Conservation (phyloP, 768 basidiomycete genomes). For the Cystobasidium ongulense region DNA sequence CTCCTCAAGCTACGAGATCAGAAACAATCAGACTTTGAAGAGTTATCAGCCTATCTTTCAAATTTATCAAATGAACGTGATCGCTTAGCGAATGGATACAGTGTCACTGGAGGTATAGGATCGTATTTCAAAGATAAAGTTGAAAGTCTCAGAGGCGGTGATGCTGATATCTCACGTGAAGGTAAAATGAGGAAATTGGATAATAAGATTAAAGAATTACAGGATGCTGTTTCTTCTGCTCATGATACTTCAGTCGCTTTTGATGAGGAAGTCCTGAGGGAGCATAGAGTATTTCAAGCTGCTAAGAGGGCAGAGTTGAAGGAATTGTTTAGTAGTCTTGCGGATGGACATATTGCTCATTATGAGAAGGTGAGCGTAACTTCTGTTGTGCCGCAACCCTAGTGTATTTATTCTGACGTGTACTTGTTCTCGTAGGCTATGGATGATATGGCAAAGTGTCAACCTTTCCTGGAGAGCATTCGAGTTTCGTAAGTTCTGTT, state of each 20-base stretch:
- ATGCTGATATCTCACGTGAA: constrained; percentile 84
- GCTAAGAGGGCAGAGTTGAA: constrained; percentile 96
- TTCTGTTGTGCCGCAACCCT: constrained; percentile 33
- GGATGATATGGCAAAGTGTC: constrained; percentile 25
- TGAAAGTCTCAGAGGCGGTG: constrained; percentile 80
- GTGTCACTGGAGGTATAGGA: constrained; percentile 62
- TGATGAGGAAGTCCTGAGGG: constrained; percentile 84
- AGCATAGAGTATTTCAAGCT: constrained; percentile 80
- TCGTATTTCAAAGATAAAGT: constrained; percentile 88
- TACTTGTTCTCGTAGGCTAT: neutral
- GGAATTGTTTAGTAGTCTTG: constrained; percentile 77
- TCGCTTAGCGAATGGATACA: constrained; percentile 75
- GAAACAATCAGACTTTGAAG: constrained; percentile 97
- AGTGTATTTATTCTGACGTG: neutral
- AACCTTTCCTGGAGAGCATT: constrained; percentile 29
- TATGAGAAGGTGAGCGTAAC: constrained; percentile 48
- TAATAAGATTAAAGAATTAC: constrained; percentile 88
- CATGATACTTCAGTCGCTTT: constrained; percentile 95
- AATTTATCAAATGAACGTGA: constrained; percentile 90
- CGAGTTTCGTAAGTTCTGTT: constrained; percentile 14
- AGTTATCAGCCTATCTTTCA: constrained; percentile 86
- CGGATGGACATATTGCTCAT: constrained; percentile 91
- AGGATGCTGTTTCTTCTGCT: constrained; percentile 90
- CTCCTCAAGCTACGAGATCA: constrained; percentile 93
- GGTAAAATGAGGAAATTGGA: constrained; percentile 91